Evolutionary conservation across 768 basidiomycete species (phyloP).

Genomic region (Lactarius deliciosus): DNA sequence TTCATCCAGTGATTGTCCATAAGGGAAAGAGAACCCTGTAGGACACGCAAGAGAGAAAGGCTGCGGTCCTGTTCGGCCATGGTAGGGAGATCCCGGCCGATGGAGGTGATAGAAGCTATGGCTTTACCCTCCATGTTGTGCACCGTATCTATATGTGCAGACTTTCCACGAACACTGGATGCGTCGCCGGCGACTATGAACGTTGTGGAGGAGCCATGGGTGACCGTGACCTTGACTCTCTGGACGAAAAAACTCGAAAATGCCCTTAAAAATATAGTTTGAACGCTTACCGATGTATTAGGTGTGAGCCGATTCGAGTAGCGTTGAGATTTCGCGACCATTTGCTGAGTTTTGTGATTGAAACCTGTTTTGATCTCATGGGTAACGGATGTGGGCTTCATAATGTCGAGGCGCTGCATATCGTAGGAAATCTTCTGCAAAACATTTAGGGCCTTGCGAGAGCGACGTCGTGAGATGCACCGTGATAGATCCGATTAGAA

Average conservation of each 20-base stretch:
- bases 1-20: constrained; percentile 41
- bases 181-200: constrained; percentile 34
- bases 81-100: constrained; percentile 59
- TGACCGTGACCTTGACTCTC: constrained; percentile 30
- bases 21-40: constrained; percentile 38
- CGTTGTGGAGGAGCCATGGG: constrained; percentile 28
- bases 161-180: constrained; percentile 18
- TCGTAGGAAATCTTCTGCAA: constrained; percentile 23
- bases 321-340: constrained; percentile 25
- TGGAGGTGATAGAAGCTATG: constrained; percentile 44
- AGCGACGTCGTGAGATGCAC: constrained; percentile 4
- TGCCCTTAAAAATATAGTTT: background rate
- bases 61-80: constrained; percentile 50
- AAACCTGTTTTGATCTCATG: constrained; percentile 23
- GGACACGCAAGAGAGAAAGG: constrained; percentile 34
- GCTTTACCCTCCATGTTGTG: constrained; percentile 36
- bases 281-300: background rate
- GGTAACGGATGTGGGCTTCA: constrained; percentile 14
- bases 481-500: background rate
- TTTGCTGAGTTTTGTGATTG: constrained; percentile 9
- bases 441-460: constrained; percentile 15
- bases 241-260: background rate
- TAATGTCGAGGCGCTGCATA: constrained; percentile 10
- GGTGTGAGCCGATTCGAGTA: constrained; percentile 19
- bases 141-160: constrained; percentile 32